Base-by-base conservation (phyloP, 2,329 filamentous ascomycete species). In the Penicillium sp. region DNA sequence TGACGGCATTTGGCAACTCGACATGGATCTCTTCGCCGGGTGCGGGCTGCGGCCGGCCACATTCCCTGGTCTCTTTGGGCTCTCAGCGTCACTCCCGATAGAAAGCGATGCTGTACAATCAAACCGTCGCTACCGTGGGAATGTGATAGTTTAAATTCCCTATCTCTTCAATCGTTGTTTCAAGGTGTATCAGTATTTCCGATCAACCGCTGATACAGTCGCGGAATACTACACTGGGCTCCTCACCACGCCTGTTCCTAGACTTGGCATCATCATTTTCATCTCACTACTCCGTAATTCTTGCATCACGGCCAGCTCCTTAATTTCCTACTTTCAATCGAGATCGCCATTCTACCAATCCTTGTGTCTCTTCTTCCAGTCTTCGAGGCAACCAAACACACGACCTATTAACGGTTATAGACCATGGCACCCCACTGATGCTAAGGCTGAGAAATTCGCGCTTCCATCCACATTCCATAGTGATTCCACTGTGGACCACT, bases 321-420 rank as follows among this genome's bases (percentile, higher is more conserved):
- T 23, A 35, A 53, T 60, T 55, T 48, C 51, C 41, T 48, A 8
- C 15, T 21, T 23, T 26, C 11, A 46, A 54, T n/a, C 26, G 30
- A 17, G n/a, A 45, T 31, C 19, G 7, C 6, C 30, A 17, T 48
- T 48, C 23, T 26, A 31, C 46, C 41, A 19, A 13, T n/a, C 44
- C 21, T 31, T 15, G 31, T n/a, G 8, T 17, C n/a, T 21, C 35
- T 19, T 35, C 29, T 31, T 55, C 23, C 15, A 2, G 11, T 55
- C 30, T n/a, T 26, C 35, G 13, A 52, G 53, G 53, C 47, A 57
- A 57, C 48, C 31, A 35, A 54, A 48, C 60, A 62, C 54, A 54
- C 60, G 60, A 62, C 58, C 41, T n/a, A n/a, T 51, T 51, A 31
- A 51, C 48, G n/a, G 48, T 30, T 51, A 17, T 30, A 17, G 48